Base-by-base conservation (phyloP, 148 eudicot genomes). In the Camellia sinensis region DNA sequence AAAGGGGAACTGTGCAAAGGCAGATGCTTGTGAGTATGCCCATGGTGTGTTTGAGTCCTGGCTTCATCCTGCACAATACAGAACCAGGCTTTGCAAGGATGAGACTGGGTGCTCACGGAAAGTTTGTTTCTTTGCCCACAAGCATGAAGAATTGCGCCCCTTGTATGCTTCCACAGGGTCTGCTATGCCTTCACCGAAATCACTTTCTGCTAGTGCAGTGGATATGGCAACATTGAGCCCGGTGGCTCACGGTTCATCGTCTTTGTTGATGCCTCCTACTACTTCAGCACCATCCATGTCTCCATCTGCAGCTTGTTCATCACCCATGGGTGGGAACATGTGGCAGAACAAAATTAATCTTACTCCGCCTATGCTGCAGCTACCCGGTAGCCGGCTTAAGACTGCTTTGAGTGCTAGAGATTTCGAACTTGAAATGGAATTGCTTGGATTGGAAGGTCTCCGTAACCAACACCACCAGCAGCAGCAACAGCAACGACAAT, bases 41-140 rank as follows among this genome's bases (percentile, higher is more conserved):
- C 98, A 96, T 61, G 99, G 99, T 43, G 97, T 96, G 22, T 96
- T 96, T 46, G 99, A 96, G 84, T 91, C 93, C 0, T 96, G 99
- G 99, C 90, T 96, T 1, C 99, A 96, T 71, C 99, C 99, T 0
- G 99, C 99, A 6, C 99, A 93, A 83, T 96, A 96, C 75, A 81
- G 88, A 22, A 96, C 99, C 22, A 87, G 99, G 7, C 84, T 96
- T 29, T 96, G 99, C 74, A 93, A 96, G 78, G 99, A 96, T 75
- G 99, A 93, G 82, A 88, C 87, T 2, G 93, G 93, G 3, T 96
- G 99, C 59, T 63, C 89, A 0, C 81, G 99, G 60, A 93, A 91
- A 82, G 99, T 96, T 1, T 96, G 99, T 71, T 96, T 96, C 78
- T 96, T 96, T 19, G 99, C 99, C 1, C 99, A 96, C 75, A 96